phyloP scores from a whole-genome alignment of 23 red algal species.

The Chondrus crispus region DNA sequence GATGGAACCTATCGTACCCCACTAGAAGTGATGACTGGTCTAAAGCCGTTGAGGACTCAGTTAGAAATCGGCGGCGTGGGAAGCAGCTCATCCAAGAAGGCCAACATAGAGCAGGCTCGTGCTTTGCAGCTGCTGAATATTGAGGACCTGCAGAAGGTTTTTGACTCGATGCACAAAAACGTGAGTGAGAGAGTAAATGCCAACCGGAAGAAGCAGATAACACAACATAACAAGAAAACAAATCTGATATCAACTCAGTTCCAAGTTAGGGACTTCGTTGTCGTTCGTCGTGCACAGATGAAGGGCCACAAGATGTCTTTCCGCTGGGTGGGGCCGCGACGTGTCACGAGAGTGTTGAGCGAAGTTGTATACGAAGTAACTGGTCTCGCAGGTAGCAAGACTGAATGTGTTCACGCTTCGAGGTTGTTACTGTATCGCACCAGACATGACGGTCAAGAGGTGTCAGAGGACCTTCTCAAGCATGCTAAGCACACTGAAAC shows the following conservation, averaged over 20 bases:
- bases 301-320: neutral
- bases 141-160: neutral
- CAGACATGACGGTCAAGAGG: neutral
- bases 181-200: neutral
- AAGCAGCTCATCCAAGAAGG: neutral
- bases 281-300: neutral
- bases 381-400: neutral
- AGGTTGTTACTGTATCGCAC: neutral
- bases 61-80: neutral
- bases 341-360: neutral
- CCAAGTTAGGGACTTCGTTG: neutral
- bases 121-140: neutral
- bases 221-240: slow-evolving; percentile 21
- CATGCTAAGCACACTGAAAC: neutral
- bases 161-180: neutral
- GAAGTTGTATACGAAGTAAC: neutral
- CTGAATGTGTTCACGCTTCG: neutral
- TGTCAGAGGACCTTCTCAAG: neutral
- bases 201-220: neutral
- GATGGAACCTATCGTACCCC: slow-evolving; percentile 27
- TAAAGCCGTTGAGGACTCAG: neutral
- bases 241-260: neutral
- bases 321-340: neutral
- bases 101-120: neutral
- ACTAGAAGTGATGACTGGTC: slow-evolving; percentile 16